Percentiles rank a stretch among this genome's conserved stretches.
These are phyloP conservation scores for Tetracladium maxilliforme DNA, from an alignment of 2,329 filamentous ascomycete species.

Conservation along the genomic window DNA sequence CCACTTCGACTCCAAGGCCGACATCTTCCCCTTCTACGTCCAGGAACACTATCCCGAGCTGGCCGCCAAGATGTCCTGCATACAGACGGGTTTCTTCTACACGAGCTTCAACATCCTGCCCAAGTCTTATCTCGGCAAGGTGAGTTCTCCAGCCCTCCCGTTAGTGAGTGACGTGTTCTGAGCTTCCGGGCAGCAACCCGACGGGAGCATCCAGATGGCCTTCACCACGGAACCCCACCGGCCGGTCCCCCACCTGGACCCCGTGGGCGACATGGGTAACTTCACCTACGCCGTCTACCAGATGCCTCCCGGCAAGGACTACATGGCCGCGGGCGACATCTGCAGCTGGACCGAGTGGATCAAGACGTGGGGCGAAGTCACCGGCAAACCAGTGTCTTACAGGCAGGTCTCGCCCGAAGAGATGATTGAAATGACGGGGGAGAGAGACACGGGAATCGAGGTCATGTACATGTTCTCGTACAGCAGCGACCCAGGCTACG, in stretches of 20 bases:
- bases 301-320: conserved; percentile 30
- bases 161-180: neutral
- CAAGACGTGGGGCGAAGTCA: conserved; percentile 22
- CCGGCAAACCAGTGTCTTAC: conserved; percentile 19
- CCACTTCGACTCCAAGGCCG: conserved; percentile 37
- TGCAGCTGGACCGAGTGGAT: conserved; percentile 31
- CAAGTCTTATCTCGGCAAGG: conserved; percentile 28
- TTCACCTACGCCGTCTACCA: conserved; percentile 32
- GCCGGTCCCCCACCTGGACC: conserved; percentile 26
- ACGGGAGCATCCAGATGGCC: conserved; percentile 28
- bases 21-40: conserved; percentile 30
- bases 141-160: conserved; percentile 9
- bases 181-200: conserved; percentile 13
- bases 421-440: conserved; percentile 20
- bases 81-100: conserved; percentile 33
- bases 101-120: conserved; percentile 31
- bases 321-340: conserved; percentile 30
- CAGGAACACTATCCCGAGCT: conserved; percentile 23
- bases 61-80: conserved; percentile 32
- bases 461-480: conserved; percentile 30
- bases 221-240: conserved; percentile 25
- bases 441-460: conserved; percentile 26
- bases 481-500: conserved; percentile 30
- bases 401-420: conserved; percentile 22
- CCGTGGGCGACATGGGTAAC: conserved; percentile 28